Conservation (phyloP, 371 early-diverging fungal species). For the Mortierella sp. region DNA sequence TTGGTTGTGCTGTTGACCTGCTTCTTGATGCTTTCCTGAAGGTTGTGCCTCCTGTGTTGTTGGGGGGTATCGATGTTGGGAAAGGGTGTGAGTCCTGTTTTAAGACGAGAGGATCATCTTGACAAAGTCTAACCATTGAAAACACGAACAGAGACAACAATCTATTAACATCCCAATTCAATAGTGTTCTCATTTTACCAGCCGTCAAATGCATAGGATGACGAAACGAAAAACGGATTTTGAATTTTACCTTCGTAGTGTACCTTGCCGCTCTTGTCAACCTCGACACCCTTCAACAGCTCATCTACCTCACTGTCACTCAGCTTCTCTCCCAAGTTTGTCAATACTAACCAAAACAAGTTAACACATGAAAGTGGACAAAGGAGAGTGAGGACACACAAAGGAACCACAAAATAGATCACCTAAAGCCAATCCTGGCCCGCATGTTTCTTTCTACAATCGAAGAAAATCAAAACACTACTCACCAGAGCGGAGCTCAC, state of each 20-base stretch:
- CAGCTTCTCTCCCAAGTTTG: slow-evolving; percentile 95
- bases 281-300: slow-evolving; percentile 84
- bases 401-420: neutral
- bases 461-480: neutral
- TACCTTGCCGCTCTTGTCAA: slow-evolving; percentile 85
- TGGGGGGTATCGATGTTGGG: neutral
- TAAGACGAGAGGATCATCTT: slow-evolving; percentile 68
- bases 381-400: neutral
- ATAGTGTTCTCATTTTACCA: no score
- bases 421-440: neutral
- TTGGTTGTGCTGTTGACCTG: neutral
- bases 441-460: neutral
- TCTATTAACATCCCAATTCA: neutral
- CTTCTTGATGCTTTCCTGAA: neutral
- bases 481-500: slow-evolving; percentile 91
- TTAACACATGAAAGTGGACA: neutral
- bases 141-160: neutral
- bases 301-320: slow-evolving; percentile 95
- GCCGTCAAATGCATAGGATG: neutral
- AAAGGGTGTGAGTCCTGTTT: neutral
- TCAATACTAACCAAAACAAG: slow-evolving; percentile 75
- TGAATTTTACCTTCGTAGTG: slow-evolving; percentile 79
- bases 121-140: slow-evolving; percentile 63
- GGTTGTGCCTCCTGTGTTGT: neutral
- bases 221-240: neutral